Evolutionary conservation across 2,329 filamentous ascomycete species (phyloP).

Genomic region (Mariannaea elegans): DNA sequence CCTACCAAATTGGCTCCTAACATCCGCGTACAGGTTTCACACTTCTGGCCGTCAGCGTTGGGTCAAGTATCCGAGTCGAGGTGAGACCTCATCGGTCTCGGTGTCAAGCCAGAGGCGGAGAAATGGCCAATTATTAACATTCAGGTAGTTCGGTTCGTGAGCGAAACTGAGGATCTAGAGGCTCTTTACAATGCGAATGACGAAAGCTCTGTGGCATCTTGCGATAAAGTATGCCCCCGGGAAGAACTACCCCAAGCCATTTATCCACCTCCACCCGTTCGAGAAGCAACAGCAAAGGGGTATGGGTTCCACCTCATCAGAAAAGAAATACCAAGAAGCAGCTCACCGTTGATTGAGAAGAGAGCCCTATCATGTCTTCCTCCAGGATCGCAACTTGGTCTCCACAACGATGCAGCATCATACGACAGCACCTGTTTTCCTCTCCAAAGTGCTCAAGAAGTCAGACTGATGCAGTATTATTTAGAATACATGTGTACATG

Average conservation of each 20-base stretch:
- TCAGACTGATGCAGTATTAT: slow-evolving; percentile 40
- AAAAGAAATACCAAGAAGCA: neutral
- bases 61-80: slow-evolving; percentile 25
- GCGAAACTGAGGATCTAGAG: slow-evolving; percentile 28
- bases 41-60: slow-evolving; percentile 17
- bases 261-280: neutral
- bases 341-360: neutral
- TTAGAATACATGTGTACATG: slow-evolving; percentile 42
- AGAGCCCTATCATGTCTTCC: slow-evolving; percentile 16
- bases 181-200: slow-evolving; percentile 21
- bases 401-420: slow-evolving; percentile 15
- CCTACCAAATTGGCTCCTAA: neutral
- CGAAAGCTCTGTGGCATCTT: neutral
- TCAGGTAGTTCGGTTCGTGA: slow-evolving; percentile 26
- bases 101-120: neutral
- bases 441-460: slow-evolving; percentile 32
- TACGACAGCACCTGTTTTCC: slow-evolving; percentile 27
- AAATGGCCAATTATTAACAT: neutral
- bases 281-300: neutral
- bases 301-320: neutral
- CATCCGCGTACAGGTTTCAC: slow-evolving; percentile 4
- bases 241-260: neutral
- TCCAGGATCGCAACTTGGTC: slow-evolving; percentile 12
- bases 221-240: neutral
- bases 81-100: too few relatives aligned